Conservation (phyloP, 371 early-diverging fungal species). For the Batkoa obscura region DNA sequence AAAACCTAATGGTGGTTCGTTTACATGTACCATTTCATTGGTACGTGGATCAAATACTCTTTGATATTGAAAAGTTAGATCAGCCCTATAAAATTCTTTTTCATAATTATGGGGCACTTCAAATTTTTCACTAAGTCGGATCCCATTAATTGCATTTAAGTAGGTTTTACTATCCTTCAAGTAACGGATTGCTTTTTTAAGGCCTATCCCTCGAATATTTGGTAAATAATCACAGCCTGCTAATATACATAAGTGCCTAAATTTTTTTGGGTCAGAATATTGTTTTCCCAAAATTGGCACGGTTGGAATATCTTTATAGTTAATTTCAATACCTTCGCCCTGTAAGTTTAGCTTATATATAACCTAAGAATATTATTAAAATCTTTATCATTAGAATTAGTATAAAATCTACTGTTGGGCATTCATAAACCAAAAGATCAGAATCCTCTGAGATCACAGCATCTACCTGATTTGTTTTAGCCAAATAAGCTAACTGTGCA, state of each 20-base stretch:
- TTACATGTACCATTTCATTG: constrained; percentile 27
- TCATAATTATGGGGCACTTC: constrained; percentile 32
- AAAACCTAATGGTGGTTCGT: constrained; percentile 21
- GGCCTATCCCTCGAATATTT: constrained; percentile 67
- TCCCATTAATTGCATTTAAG: constrained; percentile 12
- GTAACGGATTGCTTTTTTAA: constrained; percentile 60
- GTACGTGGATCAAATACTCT: constrained; percentile 48
- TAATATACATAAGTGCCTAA: constrained; percentile 85
- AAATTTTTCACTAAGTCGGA: constrained; percentile 13
- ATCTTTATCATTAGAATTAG: too few relatives aligned
- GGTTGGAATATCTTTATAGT: constrained; percentile 17
- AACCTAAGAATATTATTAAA: constrained; percentile 13
- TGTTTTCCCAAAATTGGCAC: constrained; percentile 20
- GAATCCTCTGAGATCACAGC: constrained; percentile 95
- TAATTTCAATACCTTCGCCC: constrained; percentile 46
- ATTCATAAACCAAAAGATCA: constrained; percentile 92
- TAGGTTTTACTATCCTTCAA: constrained; percentile 22
- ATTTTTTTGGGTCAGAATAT: constrained; percentile 34
- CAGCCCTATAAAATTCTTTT: constrained; percentile 39
- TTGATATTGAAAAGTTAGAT: constrained; percentile 63
- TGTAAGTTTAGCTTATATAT: constrained; percentile 60
- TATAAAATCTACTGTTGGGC: constrained; percentile 12
- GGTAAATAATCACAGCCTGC: constrained; percentile 94
- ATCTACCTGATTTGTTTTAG: constrained; percentile 41
- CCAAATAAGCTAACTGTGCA: constrained; percentile 85